These are phyloP conservation scores for Saposhnikovia divaricata DNA, from an alignment of 129 eudicot species.

Conservation along the genomic window DNA sequence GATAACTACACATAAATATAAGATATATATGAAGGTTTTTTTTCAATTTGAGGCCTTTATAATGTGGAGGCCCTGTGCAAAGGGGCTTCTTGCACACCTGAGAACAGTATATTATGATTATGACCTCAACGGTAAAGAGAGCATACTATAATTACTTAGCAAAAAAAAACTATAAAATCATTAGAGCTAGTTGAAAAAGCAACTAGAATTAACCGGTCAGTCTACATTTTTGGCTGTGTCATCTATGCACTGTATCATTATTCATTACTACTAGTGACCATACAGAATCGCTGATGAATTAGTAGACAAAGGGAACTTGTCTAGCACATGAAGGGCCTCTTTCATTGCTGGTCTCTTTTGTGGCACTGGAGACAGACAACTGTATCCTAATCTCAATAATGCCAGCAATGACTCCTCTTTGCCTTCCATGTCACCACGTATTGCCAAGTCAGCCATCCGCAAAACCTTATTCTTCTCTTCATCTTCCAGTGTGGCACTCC, in stretches of 20 bases:
- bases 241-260: neutral
- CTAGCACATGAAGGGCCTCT: constrained; percentile 78
- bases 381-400: constrained; percentile 57
- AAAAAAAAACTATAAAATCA: neutral
- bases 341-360: constrained; percentile 96
- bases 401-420: constrained; percentile 70
- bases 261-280: constrained; percentile 28
- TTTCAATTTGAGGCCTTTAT: no score
- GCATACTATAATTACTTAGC: neutral
- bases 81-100: no score
- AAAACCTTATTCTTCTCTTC: constrained; percentile 59
- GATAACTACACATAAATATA: no score
- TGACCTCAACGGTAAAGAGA: neutral
- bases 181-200: neutral
- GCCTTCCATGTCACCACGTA: constrained; percentile 80
- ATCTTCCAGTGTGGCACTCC: constrained; percentile 31
- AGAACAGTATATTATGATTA: neutral
- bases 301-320: constrained; percentile 58
- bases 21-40: no score
- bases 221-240: constrained; percentile 14
- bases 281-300: constrained; percentile 27
- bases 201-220: constrained; percentile 26
- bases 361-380: constrained; percentile 60
- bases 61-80: no score
- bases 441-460: constrained; percentile 76